Conservation (phyloP, 2,329 filamentous ascomycete species). For the Ophiostoma sp. region DNA sequence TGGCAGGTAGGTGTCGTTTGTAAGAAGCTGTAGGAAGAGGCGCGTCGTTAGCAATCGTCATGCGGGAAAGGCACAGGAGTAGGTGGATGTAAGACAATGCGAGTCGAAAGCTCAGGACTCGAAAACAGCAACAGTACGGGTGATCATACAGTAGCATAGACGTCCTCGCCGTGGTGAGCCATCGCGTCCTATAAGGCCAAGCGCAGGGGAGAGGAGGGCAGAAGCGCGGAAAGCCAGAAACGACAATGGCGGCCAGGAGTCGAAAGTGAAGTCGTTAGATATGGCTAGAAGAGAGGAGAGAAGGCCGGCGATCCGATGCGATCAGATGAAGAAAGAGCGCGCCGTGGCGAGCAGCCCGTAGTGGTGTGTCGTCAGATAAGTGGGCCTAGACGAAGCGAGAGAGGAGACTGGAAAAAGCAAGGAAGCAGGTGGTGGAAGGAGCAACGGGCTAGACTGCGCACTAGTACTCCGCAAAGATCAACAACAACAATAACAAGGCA, state of each 20-base stretch:
- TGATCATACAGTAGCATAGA: slow-evolving; percentile 51
- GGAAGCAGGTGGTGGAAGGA: slow-evolving; percentile 3
- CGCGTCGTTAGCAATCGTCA: slow-evolving; percentile 15
- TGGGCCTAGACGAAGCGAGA: not conserved
- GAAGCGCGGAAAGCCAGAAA: too few species aligned
- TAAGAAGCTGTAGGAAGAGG: slow-evolving; percentile 62
- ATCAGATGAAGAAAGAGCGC: not conserved
- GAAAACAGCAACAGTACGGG: too few species aligned
- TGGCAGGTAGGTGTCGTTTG: slow-evolving; percentile 89
- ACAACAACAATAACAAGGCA: slow-evolving; percentile 13
- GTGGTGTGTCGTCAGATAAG: slow-evolving; percentile 12
- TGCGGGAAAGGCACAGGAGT: not conserved
- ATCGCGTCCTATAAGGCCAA: slow-evolving; percentile 31
- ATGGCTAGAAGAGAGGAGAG: not conserved
- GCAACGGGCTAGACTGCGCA: slow-evolving; percentile 1
- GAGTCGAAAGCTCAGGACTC: not conserved
- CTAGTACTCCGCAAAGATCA: slow-evolving; percentile 10
- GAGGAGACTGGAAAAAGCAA: slow-evolving; percentile 1
- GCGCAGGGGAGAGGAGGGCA: too few species aligned
- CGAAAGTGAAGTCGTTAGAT: not conserved
- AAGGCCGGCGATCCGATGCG: not conserved
- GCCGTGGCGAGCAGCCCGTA: not conserved
- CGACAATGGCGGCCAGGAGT: not conserved
- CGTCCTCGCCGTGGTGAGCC: slow-evolving; percentile 43
- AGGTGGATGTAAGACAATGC: not conserved